phyloP scores from a whole-genome alignment of 768 basidiomycete species.

The Lactarius akahatsu region DNA sequence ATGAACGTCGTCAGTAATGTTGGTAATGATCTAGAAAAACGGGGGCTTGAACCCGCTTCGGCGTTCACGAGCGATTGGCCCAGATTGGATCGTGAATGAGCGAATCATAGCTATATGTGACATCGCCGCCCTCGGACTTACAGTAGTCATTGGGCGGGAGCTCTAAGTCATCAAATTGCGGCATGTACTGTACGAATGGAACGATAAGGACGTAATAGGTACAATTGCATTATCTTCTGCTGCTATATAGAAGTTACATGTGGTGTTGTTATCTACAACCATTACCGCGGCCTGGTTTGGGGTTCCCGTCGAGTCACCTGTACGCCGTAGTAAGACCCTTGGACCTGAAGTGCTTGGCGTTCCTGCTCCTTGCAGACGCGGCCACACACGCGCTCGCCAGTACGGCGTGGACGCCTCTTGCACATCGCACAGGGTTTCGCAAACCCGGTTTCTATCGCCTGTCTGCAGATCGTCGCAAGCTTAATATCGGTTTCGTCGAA shows the following conservation, averaged over 20 bases:
- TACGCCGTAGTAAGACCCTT: constrained; percentile 11
- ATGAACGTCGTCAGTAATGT: neutral
- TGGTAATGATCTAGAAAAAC: neutral
- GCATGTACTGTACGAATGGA: neutral
- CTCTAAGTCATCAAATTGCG: neutral
- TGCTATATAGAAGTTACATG: neutral
- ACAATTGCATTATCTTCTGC: neutral
- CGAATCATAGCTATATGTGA: neutral
- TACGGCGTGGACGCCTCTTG: constrained; percentile 14
- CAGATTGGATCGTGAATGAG: neutral
- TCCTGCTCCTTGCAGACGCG: constrained; percentile 9
- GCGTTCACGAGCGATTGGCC: neutral
- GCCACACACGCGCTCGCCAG: constrained; percentile 14
- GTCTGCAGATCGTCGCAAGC: neutral
- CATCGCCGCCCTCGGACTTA: neutral
- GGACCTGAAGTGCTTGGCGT: neutral
- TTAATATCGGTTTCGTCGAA: too few species aligned
- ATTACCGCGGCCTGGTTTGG: neutral
- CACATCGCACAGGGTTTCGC: constrained; percentile 17
- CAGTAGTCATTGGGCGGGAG: neutral
- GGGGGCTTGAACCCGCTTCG: too few species aligned
- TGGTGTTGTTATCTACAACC: neutral
- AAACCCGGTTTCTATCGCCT: constrained; percentile 17
- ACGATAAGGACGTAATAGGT: neutral
- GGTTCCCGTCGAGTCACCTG: constrained; percentile 6